Evolutionary conservation across 345 rosid genomes (phyloP), one percentile per base, ranked within the genome.

Genomic region (Punica granatum): DNA sequence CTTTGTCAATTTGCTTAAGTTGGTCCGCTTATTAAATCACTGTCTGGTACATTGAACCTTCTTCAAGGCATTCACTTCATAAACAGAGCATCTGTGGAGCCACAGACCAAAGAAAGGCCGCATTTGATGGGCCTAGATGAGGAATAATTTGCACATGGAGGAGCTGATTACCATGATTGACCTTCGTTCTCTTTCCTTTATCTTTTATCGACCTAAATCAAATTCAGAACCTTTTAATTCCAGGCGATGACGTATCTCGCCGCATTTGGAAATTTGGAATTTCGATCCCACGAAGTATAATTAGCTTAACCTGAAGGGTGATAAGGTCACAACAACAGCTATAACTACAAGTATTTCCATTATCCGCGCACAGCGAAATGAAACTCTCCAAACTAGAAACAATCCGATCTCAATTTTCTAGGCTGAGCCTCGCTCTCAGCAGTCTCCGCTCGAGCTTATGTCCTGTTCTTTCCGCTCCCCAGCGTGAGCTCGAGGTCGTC

Each of bases 401-500:
- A 23, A 53, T 53, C 31, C 30, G 59, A 25, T n/a, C 59, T 53
- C 59, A 13, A 7, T 53, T 53, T 28, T 12, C 19, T 2, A 1
- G 14, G 28, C 28, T 1, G 61, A 13, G 33, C 61, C 12, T 56
- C 61, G n/a, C 28, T 7, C 61, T 15, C 18, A 56, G 61, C 34
- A 26, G 34, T 28, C 61, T 4, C 18, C 2, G 61, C 19, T 26
- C 34, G 34, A 56, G 19, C 30, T 74, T 73, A 93, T 74, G 71
- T 76, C 78, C 79, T 85, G 66, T 84, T 86, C 82, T 94, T 94
- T 51, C 84, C 79, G 23, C 74, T 84, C 67, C 96, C 99, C 48
- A 94, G 96, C 6, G 96, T 89, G 79, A 94, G 98, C 84, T 94
- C 99, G 16, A 94, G 89, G 72, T 91, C 99, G 59, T 91, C 99